A percentile compares a stretch with the other conserved stretches of the same genome.
Conservation (phyloP, 176 grass and related monocot genomes). For the Poa annua region DNA sequence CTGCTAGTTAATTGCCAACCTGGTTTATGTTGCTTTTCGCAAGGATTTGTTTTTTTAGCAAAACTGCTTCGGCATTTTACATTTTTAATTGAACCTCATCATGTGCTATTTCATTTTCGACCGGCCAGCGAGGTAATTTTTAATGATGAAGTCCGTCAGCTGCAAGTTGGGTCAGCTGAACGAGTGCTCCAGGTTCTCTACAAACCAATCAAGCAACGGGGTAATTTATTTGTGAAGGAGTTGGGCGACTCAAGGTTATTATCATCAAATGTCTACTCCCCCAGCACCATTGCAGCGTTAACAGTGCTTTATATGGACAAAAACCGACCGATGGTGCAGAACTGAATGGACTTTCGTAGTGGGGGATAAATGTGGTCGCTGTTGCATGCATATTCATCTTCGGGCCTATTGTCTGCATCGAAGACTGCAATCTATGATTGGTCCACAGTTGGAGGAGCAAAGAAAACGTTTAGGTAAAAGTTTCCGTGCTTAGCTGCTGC, state of each 20-base stretch:
- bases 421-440: not conserved
- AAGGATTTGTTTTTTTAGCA: not conserved
- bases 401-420: not conserved
- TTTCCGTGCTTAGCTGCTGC: not conserved
- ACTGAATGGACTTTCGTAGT: slow-evolving; percentile 28
- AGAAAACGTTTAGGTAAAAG: slow-evolving; percentile 12
- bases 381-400: not conserved
- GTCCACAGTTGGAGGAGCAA: slow-evolving; percentile 29
- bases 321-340: not conserved
- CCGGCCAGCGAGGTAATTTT: slow-evolving; percentile 48
- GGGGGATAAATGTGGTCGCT: slow-evolving; percentile 12
- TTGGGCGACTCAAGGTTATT: slow-evolving; percentile 8
- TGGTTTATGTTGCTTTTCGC: not conserved
- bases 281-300: slow-evolving; percentile 68
- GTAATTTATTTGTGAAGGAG: slow-evolving; percentile 26
- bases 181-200: slow-evolving; percentile 54
- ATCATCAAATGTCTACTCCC: slow-evolving; percentile 45
- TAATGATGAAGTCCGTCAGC: slow-evolving; percentile 42
- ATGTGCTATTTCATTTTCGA: slow-evolving; percentile 34
- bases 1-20: not conserved
- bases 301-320: slow-evolving; percentile 56
- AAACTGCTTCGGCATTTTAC: not conserved
- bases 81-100: slow-evolving; percentile 25
- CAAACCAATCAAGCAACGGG: slow-evolving; percentile 41
- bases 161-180: slow-evolving; percentile 52